These are phyloP conservation scores for Eucalyptus regnans DNA, from an alignment of 345 rosid species.

Conservation along the genomic window DNA sequence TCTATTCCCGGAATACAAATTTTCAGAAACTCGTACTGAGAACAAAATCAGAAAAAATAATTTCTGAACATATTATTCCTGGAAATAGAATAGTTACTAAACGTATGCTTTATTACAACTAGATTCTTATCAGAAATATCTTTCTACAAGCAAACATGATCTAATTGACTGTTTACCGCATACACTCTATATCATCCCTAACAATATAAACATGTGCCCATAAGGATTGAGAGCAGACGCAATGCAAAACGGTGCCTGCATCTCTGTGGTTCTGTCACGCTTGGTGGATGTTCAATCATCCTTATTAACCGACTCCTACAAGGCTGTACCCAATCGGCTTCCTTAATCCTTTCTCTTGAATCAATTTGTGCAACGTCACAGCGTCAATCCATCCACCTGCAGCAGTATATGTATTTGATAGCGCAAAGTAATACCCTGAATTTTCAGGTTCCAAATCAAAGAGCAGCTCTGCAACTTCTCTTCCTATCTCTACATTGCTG, in stretches of 20 bases:
- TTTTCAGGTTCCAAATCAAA: conserved; percentile 50
- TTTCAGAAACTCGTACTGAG: too few species aligned
- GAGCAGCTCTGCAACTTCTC: conserved; percentile 34
- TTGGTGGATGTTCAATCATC: neutral
- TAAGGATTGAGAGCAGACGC: neutral
- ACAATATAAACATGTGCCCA: neutral
- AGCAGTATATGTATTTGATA: conserved; percentile 16
- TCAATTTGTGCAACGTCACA: neutral
- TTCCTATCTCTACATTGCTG: conserved; percentile 28
- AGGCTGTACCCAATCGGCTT: neutral
- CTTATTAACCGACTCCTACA: neutral
- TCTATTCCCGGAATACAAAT: too few species aligned
- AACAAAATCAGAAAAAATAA: too few species aligned
- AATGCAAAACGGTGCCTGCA: neutral
- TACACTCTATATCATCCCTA: neutral
- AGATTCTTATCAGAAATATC: neutral
- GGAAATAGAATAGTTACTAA: too few species aligned
- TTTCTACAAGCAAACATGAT: neutral
- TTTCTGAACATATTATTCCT: too few species aligned
- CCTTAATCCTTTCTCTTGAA: neutral
- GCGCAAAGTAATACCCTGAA: conserved; percentile 18
- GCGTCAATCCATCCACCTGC: neutral
- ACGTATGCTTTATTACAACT: neutral
- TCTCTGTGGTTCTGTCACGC: neutral
- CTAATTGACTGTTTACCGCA: neutral